Conservation (phyloP, 2,329 filamentous ascomycete genomes). For the Xylaria sp. region DNA sequence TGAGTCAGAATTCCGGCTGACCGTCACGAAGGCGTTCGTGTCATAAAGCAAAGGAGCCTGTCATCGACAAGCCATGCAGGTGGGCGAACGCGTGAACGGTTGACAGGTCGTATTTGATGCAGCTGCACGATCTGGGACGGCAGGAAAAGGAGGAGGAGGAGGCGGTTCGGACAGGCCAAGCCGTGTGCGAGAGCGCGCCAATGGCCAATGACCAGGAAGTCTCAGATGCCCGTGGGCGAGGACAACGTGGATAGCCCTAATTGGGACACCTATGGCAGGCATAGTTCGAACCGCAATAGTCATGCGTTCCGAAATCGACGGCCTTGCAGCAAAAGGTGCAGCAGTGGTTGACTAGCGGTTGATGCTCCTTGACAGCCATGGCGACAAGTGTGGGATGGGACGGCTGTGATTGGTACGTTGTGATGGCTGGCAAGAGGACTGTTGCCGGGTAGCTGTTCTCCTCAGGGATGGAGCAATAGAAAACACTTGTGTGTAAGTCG, state of each 20-base stretch:
- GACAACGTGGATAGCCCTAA: conserved; percentile 42
- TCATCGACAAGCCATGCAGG: conserved; percentile 17
- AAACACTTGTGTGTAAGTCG: conserved; percentile 53
- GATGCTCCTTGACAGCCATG: conserved; percentile 58
- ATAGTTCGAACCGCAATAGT: conserved; percentile 57
- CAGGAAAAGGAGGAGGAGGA: neutral
- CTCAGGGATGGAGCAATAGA: conserved; percentile 49
- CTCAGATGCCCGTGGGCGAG: conserved; percentile 34
- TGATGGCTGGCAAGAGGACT: conserved; percentile 2
- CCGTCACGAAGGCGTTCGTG: conserved; percentile 27
- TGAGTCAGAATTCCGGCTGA: conserved; percentile 30
- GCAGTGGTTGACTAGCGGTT: conserved; percentile 61
- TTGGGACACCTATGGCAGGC: conserved; percentile 58
- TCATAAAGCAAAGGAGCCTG: conserved; percentile 17
- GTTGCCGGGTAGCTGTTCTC: conserved; percentile 29
- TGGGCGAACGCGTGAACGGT: conserved; percentile 21
- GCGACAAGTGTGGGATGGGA: conserved; percentile 40
- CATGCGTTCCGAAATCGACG: conserved; percentile 62
- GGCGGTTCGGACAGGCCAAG: conserved; percentile 34
- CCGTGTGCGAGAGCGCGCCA: conserved; percentile 45
- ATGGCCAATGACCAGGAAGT: conserved; percentile 40
- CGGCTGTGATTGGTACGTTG: conserved; percentile 16
- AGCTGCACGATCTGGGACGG: conserved; percentile 38
- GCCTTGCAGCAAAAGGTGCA: conserved; percentile 64
- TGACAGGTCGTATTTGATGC: conserved; percentile 25